Base-by-base conservation (phyloP, 768 basidiomycete species). In the Tremella fuciformis region DNA sequence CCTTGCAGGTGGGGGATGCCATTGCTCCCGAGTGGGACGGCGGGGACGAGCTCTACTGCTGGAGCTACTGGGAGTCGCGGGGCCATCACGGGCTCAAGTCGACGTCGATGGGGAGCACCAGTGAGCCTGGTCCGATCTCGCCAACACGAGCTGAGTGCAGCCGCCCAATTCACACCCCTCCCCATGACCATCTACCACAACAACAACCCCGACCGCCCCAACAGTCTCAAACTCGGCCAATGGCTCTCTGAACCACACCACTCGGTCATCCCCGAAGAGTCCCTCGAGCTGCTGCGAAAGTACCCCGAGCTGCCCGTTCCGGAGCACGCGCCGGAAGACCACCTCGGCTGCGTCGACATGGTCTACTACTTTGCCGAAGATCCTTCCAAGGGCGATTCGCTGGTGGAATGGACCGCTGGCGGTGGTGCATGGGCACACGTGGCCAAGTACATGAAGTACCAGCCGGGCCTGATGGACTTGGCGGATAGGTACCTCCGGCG, bases 401-500 rank as follows among this genome's bases (percentile, higher is more conserved):
- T 37, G 22, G 47, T 18, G 8, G 56, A 25, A 49, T 47, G 6
- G 49, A 24, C 34, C n/a, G 39, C 19, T 4, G 29, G 29, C 29
- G 29, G 29, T 34, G 29, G 29, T 11, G 4, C 29, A 6, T 34
- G 29, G 29, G 15, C 3, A 21, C 8, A 46, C 21, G 53, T 60
- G 4, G 59, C 53, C 7, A 6, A 39, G 18, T 24, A 60, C 37
- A 41, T 60, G 59, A 34, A 47, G 19, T 60, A 50, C 22, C 53
- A 55, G 29, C 59, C 59, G 18, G 48, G 48, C 2, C n/a, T 50
- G 13, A 13, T 48, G 8, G 8, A 26, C 25, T 8, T 60, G 16
- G 59, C 59, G 37, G 26, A 60, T 46, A 48, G 50, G 8, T 56
- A 55, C 19, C 19, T 60, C 25, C 38, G 48, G 38, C 24, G 16